Evolutionary conservation across 345 rosid species (phyloP), one percentile per base, ranked within the genome.

Genomic region (Populus deltoides): DNA sequence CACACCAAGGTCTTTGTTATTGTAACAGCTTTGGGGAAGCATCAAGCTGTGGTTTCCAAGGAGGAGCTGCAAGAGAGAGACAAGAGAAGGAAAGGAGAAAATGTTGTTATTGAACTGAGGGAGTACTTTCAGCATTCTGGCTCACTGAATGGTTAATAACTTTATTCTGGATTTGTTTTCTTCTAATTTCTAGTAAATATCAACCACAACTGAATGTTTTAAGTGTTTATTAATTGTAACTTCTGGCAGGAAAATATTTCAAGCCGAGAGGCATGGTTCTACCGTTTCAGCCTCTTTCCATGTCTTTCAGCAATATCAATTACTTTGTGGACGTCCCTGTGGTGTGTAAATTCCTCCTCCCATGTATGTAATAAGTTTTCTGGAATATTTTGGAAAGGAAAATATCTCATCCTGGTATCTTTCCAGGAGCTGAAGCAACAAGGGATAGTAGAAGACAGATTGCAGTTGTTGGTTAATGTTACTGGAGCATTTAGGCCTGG

Each of bases 211-310:
- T 72, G 27, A 62, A 51, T 41, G 43, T 43, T 75, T 79, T 25
- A 63, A 70, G 59, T 79, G 71, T 20, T 55, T 80, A 63, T 49
- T 75, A 62, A 81, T 15, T 39, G 61, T 43, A 43, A 43, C 47
- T 43, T 70, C 78, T 68, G 65, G 75, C 88, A 93, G 99, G 98
- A 72, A 96, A 96, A 86, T 82, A 90, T 86, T 89, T 93, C 86
- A 91, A 89, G 88, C 90, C 88, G 69, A 86, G 90, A 85, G 99
- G 99, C 85, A 96, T 93, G 98, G 97, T 92, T 86, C 97, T 96
- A n/a, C 99, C 99, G 27, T 96, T 96, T 89, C 98, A 92, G 84
- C 97, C 90, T 5, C 97, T 92, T 81, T 93, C 97, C 66, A 84
- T 96, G 90, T 87, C 97, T 81, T 96, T 96, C 90, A 82, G 94